phyloP scores from a whole-genome alignment of 1,284 basidiomycete genomes.

The Hypsizygus ulmarius region DNA sequence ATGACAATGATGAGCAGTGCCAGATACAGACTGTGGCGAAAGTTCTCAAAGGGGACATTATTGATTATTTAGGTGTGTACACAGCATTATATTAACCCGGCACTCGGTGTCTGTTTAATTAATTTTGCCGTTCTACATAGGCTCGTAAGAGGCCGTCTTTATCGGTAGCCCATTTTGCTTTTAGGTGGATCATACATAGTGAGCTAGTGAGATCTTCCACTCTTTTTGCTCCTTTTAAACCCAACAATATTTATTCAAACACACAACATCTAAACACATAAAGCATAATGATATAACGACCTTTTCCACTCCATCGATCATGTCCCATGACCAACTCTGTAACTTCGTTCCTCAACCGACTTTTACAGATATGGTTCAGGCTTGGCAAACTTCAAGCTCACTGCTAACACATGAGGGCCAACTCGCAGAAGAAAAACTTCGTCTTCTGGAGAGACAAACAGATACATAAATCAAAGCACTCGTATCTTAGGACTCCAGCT shows the following conservation, averaged over 20 bases:
- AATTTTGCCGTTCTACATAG: slow-evolving; percentile 1
- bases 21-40: slow-evolving; percentile 40
- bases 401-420: too few species aligned
- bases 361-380: too few species aligned
- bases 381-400: not conserved
- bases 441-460: too few species aligned
- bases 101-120: not conserved
- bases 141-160: slow-evolving; percentile 47
- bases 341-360: not conserved
- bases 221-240: not conserved
- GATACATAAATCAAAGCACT: not conserved
- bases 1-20: slow-evolving; percentile 38
- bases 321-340: not conserved
- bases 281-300: not conserved
- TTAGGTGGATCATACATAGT: slow-evolving; percentile 5
- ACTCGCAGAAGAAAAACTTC: too few species aligned
- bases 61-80: slow-evolving; percentile 33
- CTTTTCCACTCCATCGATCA: not conserved
- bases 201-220: slow-evolving; percentile 5
- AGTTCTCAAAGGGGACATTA: slow-evolving; percentile 35
- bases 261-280: not conserved
- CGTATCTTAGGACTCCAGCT: slow-evolving; percentile 20
- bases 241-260: not conserved
- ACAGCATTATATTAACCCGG: not conserved
- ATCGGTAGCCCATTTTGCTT: slow-evolving; percentile 35